Percentiles rank a stretch among this genome's conserved stretches.
Conservation (phyloP, 495 filamentous ascomycete species). For the Pseudotulostoma volvatum region DNA sequence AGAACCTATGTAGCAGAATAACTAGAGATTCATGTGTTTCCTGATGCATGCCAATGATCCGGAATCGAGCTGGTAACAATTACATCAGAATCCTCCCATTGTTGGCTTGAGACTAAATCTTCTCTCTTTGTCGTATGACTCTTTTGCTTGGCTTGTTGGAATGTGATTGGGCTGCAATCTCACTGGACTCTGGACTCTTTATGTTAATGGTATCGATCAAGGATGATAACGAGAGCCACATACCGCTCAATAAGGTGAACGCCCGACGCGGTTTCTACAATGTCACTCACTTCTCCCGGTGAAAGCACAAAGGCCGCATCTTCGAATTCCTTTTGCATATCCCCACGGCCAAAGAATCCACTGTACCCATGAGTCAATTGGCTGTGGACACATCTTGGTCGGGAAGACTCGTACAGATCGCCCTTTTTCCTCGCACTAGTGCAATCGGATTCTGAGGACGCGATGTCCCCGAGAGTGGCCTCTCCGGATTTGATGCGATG, state of each 20-base stretch:
- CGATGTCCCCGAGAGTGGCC: constrained; percentile 57
- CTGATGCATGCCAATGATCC: background rate
- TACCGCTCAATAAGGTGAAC: constrained; percentile 93
- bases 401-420: constrained; percentile 58
- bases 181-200: constrained; percentile 18
- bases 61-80: background rate
- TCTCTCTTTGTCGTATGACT: background rate
- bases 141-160: background rate
- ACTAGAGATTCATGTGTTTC: too few species aligned
- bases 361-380: constrained; percentile 19
- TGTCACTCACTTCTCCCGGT: constrained; percentile 64
- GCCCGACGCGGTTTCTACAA: constrained; percentile 87
- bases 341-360: constrained; percentile 78
- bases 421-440: constrained; percentile 86
- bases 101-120: background rate
- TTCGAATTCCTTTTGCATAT: constrained; percentile 99
- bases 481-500: constrained; percentile 52
- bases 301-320: constrained; percentile 79
- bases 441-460: constrained; percentile 81
- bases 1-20: too few species aligned
- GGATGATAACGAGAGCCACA: constrained; percentile 9
- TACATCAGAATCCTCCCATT: too few species aligned
- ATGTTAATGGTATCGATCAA: constrained; percentile 7
- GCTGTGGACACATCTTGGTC: background rate
- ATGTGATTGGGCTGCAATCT: background rate